Evolutionary conservation across 495 filamentous ascomycete species (phyloP).

Genomic region (Jackrogersella minutella): DNA sequence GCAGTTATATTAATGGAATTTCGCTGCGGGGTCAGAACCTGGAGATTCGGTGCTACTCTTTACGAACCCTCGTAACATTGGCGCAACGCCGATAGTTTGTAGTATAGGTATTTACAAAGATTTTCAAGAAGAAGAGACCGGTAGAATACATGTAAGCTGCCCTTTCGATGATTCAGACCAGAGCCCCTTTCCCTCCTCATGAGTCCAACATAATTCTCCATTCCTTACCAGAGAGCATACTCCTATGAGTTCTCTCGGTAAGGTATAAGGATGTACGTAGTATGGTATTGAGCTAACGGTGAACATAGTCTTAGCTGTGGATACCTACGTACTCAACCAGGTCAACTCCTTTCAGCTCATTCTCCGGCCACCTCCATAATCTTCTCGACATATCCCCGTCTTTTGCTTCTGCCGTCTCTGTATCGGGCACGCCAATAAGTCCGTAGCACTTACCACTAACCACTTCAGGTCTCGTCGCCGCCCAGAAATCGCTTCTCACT

Average conservation of each 20-base stretch:
- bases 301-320: not conserved
- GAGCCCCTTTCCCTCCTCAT: not conserved
- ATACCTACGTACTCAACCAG: not conserved
- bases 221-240: no score
- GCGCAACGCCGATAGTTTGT: not conserved
- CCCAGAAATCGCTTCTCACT: not conserved
- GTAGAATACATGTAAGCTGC: not conserved
- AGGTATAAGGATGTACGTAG: not conserved
- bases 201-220: no score
- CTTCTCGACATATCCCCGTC: not conserved
- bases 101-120: not conserved
- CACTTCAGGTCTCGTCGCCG: not conserved
- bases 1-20: conserved; percentile 18
- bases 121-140: not conserved
- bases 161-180: not conserved
- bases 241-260: no score
- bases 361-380: not conserved
- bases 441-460: not conserved
- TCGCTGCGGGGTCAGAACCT: not conserved
- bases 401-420: not conserved
- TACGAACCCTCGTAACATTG: not conserved
- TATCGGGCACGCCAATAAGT: not conserved
- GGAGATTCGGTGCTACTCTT: not conserved
- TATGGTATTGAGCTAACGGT: not conserved
- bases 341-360: not conserved